These are phyloP conservation scores for Xylona heveae DNA, from an alignment of 495 filamentous ascomycete species.

Conservation along the genomic window DNA sequence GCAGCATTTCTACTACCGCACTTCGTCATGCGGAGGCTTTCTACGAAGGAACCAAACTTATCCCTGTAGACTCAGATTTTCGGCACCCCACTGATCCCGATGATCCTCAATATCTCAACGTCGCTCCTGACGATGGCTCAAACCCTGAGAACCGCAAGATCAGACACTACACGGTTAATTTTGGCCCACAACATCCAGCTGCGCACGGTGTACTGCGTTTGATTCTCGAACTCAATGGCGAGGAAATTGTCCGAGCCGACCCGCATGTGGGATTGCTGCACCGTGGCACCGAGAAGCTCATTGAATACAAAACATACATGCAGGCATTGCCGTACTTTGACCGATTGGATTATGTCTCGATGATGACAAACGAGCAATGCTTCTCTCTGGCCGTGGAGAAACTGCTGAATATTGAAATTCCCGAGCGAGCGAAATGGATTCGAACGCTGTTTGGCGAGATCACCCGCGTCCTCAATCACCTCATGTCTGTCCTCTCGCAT, in stretches of 20 bases:
- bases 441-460: constrained; percentile 93
- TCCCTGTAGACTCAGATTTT: constrained; percentile 37
- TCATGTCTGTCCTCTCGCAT: constrained; percentile 95
- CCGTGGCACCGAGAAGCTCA: constrained; percentile 97
- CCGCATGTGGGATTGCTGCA: constrained; percentile 94
- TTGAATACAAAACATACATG: constrained; percentile 98
- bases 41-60: constrained; percentile 36
- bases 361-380: constrained; percentile 99
- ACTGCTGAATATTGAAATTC: constrained; percentile 92
- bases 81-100: constrained; percentile 26
- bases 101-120: constrained; percentile 19
- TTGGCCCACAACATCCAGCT: constrained; percentile 96
- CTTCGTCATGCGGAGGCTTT: constrained; percentile 38
- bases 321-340: constrained; percentile 98
- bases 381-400: constrained; percentile 92
- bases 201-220: constrained; percentile 95
- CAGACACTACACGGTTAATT: constrained; percentile 98
- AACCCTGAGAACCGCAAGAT: constrained; percentile 57
- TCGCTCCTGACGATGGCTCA: constrained; percentile 27
- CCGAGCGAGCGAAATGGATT: constrained; percentile 90
- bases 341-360: constrained; percentile 94
- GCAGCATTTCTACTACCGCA: constrained; percentile 47
- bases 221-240: constrained; percentile 94
- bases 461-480: constrained; percentile 84
- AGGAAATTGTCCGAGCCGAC: constrained; percentile 91